These are phyloP conservation scores for Fusarium agapanthi DNA, from an alignment of 2,329 filamentous ascomycete genomes.

Conservation along the genomic window DNA sequence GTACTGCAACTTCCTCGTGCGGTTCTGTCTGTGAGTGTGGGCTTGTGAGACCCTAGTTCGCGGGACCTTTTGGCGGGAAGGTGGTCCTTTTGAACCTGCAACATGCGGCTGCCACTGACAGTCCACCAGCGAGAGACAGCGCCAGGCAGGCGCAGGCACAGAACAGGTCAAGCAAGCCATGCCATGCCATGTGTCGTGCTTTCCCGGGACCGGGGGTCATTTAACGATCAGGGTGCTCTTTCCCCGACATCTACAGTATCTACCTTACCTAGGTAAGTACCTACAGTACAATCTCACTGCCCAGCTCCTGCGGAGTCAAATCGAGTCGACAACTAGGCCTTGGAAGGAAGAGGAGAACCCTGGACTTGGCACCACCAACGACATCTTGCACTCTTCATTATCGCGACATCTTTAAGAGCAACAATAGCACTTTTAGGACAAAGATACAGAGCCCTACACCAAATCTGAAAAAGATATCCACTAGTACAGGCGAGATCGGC, in stretches of 20 bases:
- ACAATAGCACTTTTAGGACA: neutral
- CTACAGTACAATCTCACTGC: neutral
- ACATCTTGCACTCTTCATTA: constrained; percentile 7
- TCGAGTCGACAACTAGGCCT: constrained; percentile 12
- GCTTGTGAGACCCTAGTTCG: constrained; percentile 33
- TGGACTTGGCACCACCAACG: constrained; percentile 16
- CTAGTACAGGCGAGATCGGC: constrained; percentile 29
- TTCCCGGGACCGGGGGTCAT: constrained; percentile 3
- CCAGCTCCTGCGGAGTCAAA: constrained; percentile 1
- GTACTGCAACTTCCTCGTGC: constrained; percentile 35
- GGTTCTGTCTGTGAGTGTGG: constrained; percentile 34
- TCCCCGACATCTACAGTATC: constrained; percentile 23
- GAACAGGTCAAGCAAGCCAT: constrained; percentile 32
- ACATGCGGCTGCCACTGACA: constrained; percentile 20
- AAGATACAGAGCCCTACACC: constrained; percentile 11
- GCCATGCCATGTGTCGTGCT: constrained; percentile 35
- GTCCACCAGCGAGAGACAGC: neutral
- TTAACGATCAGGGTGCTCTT: constrained; percentile 22
- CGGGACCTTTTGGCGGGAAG: constrained; percentile 44
- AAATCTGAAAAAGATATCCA: constrained; percentile 5
- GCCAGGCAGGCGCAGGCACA: constrained; percentile 4
- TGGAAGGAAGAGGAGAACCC: constrained; percentile 15
- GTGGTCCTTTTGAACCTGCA: constrained; percentile 38
- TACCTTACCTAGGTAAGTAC: neutral
- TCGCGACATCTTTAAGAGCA: neutral